A percentile compares a stretch with the other conserved stretches of the same genome.
phyloP scores from a whole-genome alignment of 768 basidiomycete genomes.

The Leccinum incarnatum region DNA sequence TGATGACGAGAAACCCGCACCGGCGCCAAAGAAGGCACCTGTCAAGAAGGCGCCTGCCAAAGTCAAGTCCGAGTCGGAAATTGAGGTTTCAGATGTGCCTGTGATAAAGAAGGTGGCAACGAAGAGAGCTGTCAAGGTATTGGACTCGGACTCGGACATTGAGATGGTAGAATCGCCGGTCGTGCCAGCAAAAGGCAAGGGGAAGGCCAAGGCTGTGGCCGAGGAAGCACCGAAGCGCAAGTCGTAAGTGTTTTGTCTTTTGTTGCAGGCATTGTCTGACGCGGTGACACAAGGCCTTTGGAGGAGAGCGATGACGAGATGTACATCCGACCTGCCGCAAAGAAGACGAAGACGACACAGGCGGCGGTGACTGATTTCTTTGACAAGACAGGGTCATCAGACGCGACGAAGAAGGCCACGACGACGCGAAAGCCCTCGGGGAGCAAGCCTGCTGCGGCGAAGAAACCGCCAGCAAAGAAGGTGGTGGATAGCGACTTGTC shows the following conservation, averaged over 20 bases:
- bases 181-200: constrained; percentile 38
- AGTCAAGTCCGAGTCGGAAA: constrained; percentile 41
- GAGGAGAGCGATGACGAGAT: constrained; percentile 38
- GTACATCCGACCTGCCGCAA: constrained; percentile 45
- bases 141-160: constrained; percentile 40
- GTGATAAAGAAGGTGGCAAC: constrained; percentile 19
- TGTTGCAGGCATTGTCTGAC: constrained; percentile 11
- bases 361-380: constrained; percentile 60
- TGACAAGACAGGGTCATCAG: constrained; percentile 39
- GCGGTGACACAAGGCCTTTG: constrained; percentile 27
- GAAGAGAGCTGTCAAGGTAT: constrained; percentile 24
- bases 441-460: constrained; percentile 56
- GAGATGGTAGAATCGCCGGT: constrained; percentile 28
- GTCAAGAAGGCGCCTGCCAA: constrained; percentile 33
- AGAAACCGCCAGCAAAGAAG: constrained; percentile 46
- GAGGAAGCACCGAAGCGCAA: constrained; percentile 56
- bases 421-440: constrained; percentile 51
- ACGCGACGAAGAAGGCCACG: constrained; percentile 38
- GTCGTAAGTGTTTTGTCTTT: constrained; percentile 42
- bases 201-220: constrained; percentile 39
- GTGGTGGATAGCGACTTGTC: constrained; percentile 42
- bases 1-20: constrained; percentile 35
- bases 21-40: constrained; percentile 31
- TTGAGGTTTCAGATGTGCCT: constrained; percentile 29
- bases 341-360: constrained; percentile 48